Evolutionary conservation across 2,329 filamentous ascomycete genomes (phyloP).

Genomic region (Talaromyces sp.): DNA sequence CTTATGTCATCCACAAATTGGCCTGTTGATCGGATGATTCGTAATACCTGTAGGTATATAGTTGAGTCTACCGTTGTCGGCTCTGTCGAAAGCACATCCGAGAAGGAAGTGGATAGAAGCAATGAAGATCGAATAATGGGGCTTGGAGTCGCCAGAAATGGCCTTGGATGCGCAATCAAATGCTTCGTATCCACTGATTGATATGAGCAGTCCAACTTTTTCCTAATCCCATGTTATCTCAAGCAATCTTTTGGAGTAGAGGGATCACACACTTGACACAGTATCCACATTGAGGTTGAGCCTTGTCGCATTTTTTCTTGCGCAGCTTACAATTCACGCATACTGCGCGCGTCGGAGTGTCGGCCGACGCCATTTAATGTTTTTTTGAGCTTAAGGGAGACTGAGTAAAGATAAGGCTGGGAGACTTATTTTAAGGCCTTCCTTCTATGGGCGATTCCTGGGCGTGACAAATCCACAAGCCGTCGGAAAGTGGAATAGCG

Average conservation of each 20-base stretch:
- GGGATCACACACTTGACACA: slow-evolving; percentile 12
- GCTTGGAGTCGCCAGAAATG: background rate
- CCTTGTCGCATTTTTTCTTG: slow-evolving; percentile 24
- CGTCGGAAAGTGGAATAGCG: background rate
- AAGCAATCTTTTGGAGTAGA: background rate
- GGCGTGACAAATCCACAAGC: background rate
- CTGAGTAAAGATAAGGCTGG: too few relatives aligned
- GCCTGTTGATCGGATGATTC: slow-evolving; percentile 17
- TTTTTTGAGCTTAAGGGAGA: too few relatives aligned
- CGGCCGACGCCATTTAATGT: background rate
- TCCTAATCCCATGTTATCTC: background rate
- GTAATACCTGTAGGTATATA: slow-evolving; percentile 3
- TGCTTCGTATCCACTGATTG: background rate
- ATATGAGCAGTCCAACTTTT: slow-evolving; percentile 5
- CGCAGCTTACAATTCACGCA: slow-evolving; percentile 17
- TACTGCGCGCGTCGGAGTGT: background rate
- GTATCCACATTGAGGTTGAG: slow-evolving; percentile 16
- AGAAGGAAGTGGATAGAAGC: slow-evolving; percentile 2
- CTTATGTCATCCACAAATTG: slow-evolving; percentile 29
- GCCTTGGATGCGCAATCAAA: background rate
- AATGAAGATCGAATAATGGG: background rate
- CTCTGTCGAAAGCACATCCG: slow-evolving; percentile 1
- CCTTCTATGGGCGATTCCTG: background rate
- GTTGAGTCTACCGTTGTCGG: background rate
- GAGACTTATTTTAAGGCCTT: too few relatives aligned